Evolutionary conservation across 2,329 filamentous ascomycete species (phyloP), one percentile per base, ranked within the genome.

Genomic region (Gnomoniopsis smithogilvyi): DNA sequence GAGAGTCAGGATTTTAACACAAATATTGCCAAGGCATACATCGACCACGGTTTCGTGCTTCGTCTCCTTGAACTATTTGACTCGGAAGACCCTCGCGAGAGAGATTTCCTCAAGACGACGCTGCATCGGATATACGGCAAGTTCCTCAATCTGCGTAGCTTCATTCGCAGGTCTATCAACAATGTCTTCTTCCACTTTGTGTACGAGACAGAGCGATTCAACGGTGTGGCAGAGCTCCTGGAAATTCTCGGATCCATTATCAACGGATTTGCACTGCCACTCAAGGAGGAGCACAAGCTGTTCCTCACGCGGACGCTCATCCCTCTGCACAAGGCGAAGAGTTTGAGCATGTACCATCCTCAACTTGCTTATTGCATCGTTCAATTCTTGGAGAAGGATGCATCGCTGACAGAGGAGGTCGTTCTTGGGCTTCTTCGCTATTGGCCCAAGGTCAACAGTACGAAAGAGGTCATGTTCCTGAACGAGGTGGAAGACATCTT

Each of bases 141-240:
- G 78, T 99, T 99, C 76, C 83, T 99, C 68, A 99, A 99, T 73
- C 82, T 99, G 63, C 89, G 95, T 62, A 98, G 95, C 33, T 99
- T 96, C 74, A 99, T 99, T 70, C 86, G 95, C 70, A 87, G 95
- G 68, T 99, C 95, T 58, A 99, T 99, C 83, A 99, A 99, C 85
- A 98, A 99, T 70, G 95, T 99, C 68, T 99, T 99, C 79, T 99
- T 99, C 83, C 95, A 99, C 72, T 99, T 99, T 74, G 93, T 92
- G 62, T 99, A 99, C 73, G 95, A 99, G 76, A 99, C 95, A 3
- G 95, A 99, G 75, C 86, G 95, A 60, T 98, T 99, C 79, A 99
- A 99, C 68, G 95, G 95, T 56, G 97, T 99, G 69, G 95, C 95
- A 3, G 95, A 99, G 74, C 80, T 99, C 33, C 82, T 99, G 38